Evolutionary conservation across 2,329 filamentous ascomycete species (phyloP).

Genomic region (Cercospora janseana): DNA sequence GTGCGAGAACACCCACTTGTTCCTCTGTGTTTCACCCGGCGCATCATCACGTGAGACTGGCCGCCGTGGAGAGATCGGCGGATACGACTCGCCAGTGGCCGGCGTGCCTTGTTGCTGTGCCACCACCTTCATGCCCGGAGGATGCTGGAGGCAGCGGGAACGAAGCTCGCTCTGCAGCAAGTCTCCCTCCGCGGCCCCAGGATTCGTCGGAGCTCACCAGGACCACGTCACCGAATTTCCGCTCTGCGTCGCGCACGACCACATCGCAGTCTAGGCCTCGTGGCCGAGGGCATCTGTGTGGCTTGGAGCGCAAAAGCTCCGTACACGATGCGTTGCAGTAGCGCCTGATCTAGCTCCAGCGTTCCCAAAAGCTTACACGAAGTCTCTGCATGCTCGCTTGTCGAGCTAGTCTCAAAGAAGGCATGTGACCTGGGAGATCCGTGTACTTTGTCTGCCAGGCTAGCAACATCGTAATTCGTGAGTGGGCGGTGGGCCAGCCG

Average conservation of each 20-base stretch:
- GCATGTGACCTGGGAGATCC: constrained; percentile 12
- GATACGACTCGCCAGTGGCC: constrained; percentile 10
- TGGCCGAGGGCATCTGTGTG: constrained; percentile 22
- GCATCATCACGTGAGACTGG: constrained; percentile 9
- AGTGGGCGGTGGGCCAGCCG: constrained; percentile 3
- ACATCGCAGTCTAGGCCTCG: constrained; percentile 24
- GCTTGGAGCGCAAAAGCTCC: constrained; percentile 13
- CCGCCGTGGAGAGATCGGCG: constrained; percentile 10
- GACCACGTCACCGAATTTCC: constrained; percentile 24
- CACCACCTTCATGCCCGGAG: constrained; percentile 15
- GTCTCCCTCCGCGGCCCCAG: constrained; percentile 5
- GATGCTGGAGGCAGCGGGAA: constrained; percentile 13
- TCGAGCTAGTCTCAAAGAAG: constrained; percentile 13
- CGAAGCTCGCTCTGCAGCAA: constrained; percentile 18
- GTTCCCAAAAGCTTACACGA: constrained; percentile 15
- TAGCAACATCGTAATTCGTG: constrained; percentile 12
- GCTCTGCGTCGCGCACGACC: constrained; percentile 11
- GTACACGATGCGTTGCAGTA: constrained; percentile 28
- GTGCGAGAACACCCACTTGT: no score
- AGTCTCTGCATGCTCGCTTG: constrained; percentile 13
- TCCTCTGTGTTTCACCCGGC: background rate
- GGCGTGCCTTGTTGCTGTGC: constrained; percentile 23
- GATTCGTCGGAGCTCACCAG: constrained; percentile 15
- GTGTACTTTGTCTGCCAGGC: constrained; percentile 9
- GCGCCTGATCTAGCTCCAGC: constrained; percentile 9